Evolutionary conservation across 2,329 filamentous ascomycete genomes (phyloP), one percentile per base, ranked within the genome.

Genomic region (Cercospora citrullina): DNA sequence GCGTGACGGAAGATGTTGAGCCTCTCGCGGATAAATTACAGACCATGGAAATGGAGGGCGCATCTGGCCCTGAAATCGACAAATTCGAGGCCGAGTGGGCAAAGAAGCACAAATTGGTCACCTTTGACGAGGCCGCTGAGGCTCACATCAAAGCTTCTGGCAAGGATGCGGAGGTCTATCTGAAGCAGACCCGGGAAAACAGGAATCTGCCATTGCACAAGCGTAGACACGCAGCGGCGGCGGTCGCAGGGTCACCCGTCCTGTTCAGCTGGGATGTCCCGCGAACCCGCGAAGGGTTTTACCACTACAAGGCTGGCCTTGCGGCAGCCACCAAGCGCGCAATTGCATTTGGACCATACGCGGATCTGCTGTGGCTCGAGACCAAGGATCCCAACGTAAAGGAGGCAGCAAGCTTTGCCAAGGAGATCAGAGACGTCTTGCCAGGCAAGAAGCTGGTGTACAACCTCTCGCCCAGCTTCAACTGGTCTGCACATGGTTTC

Each of bases 401-500:
- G 61, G 91, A 96, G 36, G 93, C 92, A 0, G 84, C 86, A 3
- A 84, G 86, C 61, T 93, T 99, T 62, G 92, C 91, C 12, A 86
- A 87, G 10, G 87, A 93, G 57, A 95, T 99, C 69, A 88, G 91
- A 64, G 81, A 83, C 0, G 83, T 81, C 3, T 84, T 87, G 75
- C 92, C 93, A 0, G 89, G 87, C 69, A 98, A 98, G 86, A 91
- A 92, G 39, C 87, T 99, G 26, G 94, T 98, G 0, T 99, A 99
- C 83, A 99, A 99, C 82, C 87, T 99, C 1, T 94, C 90, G 4
- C 95, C 95, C 0, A 96, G 92, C 8, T 99, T 99, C 86, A 98
- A 99, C 85, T 99, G 95, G 95, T 95, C 96, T 88, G 89, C 89
- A 10, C 94, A 98, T 78, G 95, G 94, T 31, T 99, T 98, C 81